Percentiles rank a stretch among this genome's conserved stretches.
phyloP scores from a whole-genome alignment of 2,329 filamentous ascomycete species.

The Claviceps sp. region DNA sequence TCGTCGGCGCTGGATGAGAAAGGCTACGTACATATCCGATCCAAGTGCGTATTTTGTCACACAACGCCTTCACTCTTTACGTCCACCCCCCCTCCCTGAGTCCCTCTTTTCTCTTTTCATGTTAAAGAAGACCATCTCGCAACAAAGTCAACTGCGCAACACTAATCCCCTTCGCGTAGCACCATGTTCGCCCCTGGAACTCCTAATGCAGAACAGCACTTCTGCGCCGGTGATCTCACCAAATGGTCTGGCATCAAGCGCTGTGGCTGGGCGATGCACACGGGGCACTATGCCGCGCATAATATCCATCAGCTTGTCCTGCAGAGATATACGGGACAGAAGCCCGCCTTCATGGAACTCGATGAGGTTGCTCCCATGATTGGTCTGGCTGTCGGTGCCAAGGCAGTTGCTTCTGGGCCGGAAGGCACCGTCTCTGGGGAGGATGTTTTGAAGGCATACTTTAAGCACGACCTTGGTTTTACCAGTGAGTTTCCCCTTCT shows the following conservation, averaged over 20 bases:
- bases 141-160: neutral
- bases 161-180: neutral
- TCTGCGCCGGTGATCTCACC: slow-evolving; percentile 56
- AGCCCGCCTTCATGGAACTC: slow-evolving; percentile 35
- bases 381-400: slow-evolving; percentile 56
- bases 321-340: slow-evolving; percentile 21
- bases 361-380: slow-evolving; percentile 50
- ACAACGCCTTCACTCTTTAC: neutral
- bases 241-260: slow-evolving; percentile 70
- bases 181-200: slow-evolving; percentile 32
- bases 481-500: slow-evolving; percentile 34
- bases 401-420: slow-evolving; percentile 50
- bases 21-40: slow-evolving; percentile 50
- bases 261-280: slow-evolving; percentile 62
- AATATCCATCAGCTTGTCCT: slow-evolving; percentile 56
- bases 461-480: slow-evolving; percentile 55
- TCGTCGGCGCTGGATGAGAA: slow-evolving; percentile 43
- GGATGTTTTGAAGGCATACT: slow-evolving; percentile 49
- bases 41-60: slow-evolving; percentile 29
- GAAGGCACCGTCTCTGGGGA: slow-evolving; percentile 46
- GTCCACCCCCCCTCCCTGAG: no score
- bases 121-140: neutral
- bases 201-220: slow-evolving; percentile 48
- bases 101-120: no score
- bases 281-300: slow-evolving; percentile 50